Base-by-base conservation (phyloP, 306 rosid species). In the Comarum palustre region DNA sequence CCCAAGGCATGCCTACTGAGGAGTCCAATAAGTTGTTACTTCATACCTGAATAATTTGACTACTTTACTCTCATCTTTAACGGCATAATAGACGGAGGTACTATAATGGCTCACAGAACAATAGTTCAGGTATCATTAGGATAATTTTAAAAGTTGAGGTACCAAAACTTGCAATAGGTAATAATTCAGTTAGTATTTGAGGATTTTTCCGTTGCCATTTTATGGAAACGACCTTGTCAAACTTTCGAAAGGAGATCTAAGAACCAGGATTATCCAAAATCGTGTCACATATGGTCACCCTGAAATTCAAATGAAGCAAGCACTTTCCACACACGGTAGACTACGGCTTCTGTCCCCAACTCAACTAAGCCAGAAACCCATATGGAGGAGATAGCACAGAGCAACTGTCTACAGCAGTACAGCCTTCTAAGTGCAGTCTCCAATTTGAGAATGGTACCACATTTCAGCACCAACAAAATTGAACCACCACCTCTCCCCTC, bases 1-100 rank as follows among this genome's bases (percentile, higher is more conserved):
- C 78, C 79, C 78, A 25, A 72, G 63, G 63, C 63, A 58, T 55
- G 86, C 72, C 59, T 43, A 6, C 55, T 42, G 67, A 70, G 75
- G 51, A 19, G 20, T 72, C 75, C 77, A 78, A 66, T 57, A 32
- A 57, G 41, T 34, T 39, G 45, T 36, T n/a, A n/a, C n/a, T n/a
- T n/a, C n/a, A n/a, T n/a, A n/a, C n/a, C n/a, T n/a, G n/a, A n/a
- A n/a, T n/a, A n/a, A 31, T 31, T 31, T 31, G 34, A 31, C 34
- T 31, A 31, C 34, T 31, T 31, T 31, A 31, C 34, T 3, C 34
- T 31, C 34, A 31, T 31, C 34, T 31, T 31, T 31, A 31, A 31
- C 34, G 34, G 34, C 34, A 31, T 31, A 31, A 31, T 31, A 31
- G 34, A 31, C 34, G 34, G 34, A 31, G 34, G 34, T 31, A 3